Percentiles rank a stretch among this genome's conserved stretches.
phyloP scores from a whole-genome alignment of 495 filamentous ascomycete genomes.

The Staphylotrichum tortipilum region DNA sequence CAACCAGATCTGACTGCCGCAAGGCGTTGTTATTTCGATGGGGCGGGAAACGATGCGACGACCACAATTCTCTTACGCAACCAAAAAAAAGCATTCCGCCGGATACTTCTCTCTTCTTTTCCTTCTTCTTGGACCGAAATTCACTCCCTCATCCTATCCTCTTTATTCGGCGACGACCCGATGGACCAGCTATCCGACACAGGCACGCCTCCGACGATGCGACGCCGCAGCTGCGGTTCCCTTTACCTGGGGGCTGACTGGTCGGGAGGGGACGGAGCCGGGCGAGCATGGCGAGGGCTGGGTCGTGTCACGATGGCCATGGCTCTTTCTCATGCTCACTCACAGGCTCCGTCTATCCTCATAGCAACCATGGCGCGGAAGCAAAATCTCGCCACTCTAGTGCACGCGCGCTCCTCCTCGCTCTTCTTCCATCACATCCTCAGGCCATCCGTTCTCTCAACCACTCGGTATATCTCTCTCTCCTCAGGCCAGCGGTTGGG shows the following conservation, averaged over 20 bases:
- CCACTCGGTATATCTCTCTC: constrained; percentile 5
- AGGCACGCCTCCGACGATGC: background rate
- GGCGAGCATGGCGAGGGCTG: background rate
- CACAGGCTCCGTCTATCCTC: background rate
- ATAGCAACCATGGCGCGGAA: background rate
- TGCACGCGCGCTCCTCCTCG: constrained; percentile 4
- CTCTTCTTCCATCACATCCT: background rate
- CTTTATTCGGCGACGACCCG: constrained; percentile 16
- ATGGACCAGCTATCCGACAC: constrained; percentile 5
- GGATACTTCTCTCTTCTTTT: constrained; percentile 20
- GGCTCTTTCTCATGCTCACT: no score
- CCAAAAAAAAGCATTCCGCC: constrained; percentile 33
- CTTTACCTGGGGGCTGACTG: no score
- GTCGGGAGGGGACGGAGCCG: background rate
- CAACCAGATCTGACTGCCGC: constrained; percentile 52
- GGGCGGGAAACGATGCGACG: constrained; percentile 38
- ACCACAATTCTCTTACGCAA: constrained; percentile 24
- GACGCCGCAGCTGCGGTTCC: background rate
- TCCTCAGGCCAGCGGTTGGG: no score
- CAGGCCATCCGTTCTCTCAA: constrained; percentile 5
- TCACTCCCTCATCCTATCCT: constrained; percentile 23
- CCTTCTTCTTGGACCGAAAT: constrained; percentile 24
- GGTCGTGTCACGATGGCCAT: background rate
- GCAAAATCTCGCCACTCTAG: background rate
- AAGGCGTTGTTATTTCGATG: constrained; percentile 45